Evolutionary conservation across 495 filamentous ascomycete species (phyloP).

Genomic region (Tuber borchii): DNA sequence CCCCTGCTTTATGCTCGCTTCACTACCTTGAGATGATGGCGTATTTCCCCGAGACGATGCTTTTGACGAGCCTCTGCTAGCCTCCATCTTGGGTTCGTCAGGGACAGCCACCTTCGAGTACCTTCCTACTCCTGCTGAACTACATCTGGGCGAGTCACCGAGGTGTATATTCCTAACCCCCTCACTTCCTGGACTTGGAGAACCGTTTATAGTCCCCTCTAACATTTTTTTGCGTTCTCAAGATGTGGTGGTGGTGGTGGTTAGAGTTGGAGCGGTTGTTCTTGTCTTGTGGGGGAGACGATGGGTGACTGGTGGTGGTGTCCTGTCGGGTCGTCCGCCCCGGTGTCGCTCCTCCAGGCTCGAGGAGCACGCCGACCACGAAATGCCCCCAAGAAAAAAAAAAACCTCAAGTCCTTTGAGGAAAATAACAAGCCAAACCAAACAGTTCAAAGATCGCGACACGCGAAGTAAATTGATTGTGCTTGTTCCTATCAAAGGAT

Average conservation of each 20-base stretch:
- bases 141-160: neutral
- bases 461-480: neutral
- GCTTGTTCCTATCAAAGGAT: neutral
- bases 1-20: neutral
- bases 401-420: neutral
- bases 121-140: neutral
- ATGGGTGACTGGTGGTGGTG: neutral
- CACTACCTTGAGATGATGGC: neutral
- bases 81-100: neutral
- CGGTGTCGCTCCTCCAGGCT: neutral
- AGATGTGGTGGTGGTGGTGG: constrained; percentile 5
- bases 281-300: neutral
- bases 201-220: neutral
- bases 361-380: constrained; percentile 6
- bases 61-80: neutral
- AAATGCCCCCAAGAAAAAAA: constrained; percentile 1
- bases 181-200: neutral
- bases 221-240: neutral
- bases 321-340: neutral
- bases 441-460: neutral
- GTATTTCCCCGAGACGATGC: neutral
- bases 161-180: neutral
- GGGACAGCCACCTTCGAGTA: neutral
- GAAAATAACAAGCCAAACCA: constrained; percentile 1
- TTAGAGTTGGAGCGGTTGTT: neutral